Base-by-base conservation (phyloP, 2,329 filamentous ascomycete genomes). In the Aspergillus tamarii region DNA sequence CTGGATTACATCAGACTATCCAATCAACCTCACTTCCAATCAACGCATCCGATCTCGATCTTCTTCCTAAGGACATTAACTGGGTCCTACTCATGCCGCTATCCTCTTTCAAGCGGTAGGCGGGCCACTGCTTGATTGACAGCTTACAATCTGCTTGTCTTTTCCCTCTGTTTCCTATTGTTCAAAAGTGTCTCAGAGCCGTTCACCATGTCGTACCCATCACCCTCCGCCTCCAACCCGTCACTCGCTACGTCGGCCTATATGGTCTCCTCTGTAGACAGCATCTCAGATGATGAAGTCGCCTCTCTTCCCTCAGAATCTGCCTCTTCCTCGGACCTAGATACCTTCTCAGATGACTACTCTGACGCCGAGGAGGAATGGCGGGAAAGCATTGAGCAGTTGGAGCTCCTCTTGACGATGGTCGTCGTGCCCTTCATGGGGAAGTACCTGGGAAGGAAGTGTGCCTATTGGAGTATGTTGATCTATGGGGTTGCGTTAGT, bases 291-390 rank as follows among this genome's bases (percentile, higher is more conserved):
- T 5, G 78, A 80, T 57, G 79, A 81, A 21, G 62, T 83, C 57
- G 80, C 78, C 26, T 82, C 80, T 1, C 73, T 83, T 21, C 81
- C 81, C 1, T 79, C 77, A 12, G 77, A 78, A 66, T 74, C 77
- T 21, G 77, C 77, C 8, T 72, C 72, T 5, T 72, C 73, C 6
- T 82, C 80, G 4, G 76, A 78, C 32, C 65, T 77, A 4, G 79
- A 80, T 28, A 77, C 78, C 12, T 81, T 84, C 28, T 83, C 84
- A 4, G 83, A 84, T 61, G 82, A 80, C 45, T 84, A 90, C 64
- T 93, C 91, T 45, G 94, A 98, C 76, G 95, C 95, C 11, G 94
- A 99, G 79, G 87, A 87, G 65, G 94, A 99, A 81, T 99, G 95
- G 95, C 91, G 94, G 72, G 92, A 94, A 73, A 96, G 92, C 72